Evolutionary conservation across 2,329 filamentous ascomycete genomes (phyloP).

Genomic region (Thelonectria discophora): DNA sequence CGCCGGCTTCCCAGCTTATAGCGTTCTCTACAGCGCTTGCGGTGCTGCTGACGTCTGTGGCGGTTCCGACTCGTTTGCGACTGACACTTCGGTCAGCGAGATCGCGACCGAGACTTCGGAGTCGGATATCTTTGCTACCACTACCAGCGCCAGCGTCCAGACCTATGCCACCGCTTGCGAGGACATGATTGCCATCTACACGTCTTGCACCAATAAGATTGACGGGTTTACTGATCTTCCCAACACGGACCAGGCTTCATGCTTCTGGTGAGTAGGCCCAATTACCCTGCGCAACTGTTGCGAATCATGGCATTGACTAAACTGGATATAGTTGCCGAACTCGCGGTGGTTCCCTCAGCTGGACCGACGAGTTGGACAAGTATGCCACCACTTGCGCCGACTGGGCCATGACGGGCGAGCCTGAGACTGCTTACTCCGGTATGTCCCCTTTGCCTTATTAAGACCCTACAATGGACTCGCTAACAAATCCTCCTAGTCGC

Average conservation of each 20-base stretch:
- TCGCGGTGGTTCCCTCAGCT: slow-evolving; percentile 29
- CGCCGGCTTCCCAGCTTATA: slow-evolving; percentile 35
- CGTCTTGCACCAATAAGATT: slow-evolving; percentile 39
- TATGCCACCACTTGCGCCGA: slow-evolving; percentile 44
- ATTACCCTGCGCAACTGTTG: not conserved
- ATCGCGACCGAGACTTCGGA: too few species aligned
- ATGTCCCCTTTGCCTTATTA: slow-evolving; percentile 17
- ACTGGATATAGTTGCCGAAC: slow-evolving; percentile 37
- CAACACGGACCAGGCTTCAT: slow-evolving; percentile 42
- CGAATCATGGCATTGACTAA: slow-evolving; percentile 22
- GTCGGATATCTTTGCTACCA: not conserved
- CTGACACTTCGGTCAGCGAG: not conserved
- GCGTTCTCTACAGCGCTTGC: slow-evolving; percentile 40
- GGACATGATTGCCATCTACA: slow-evolving; percentile 42
- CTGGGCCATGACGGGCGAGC: slow-evolving; percentile 44
- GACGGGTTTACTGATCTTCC: slow-evolving; percentile 40
- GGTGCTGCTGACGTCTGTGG: slow-evolving; percentile 24
- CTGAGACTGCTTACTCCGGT: slow-evolving; percentile 41
- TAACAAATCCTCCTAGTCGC: slow-evolving; percentile 43
- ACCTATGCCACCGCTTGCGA: slow-evolving; percentile 38
- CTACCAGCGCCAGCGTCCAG: slow-evolving; percentile 17
- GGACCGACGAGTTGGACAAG: slow-evolving; percentile 45
- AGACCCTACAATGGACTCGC: not conserved
- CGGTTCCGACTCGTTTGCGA: not conserved
- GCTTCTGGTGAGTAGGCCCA: slow-evolving; percentile 44